Evolutionary conservation across 176 grass and related monocot species (phyloP).

Genomic region (Bothriochloa decipiens): DNA sequence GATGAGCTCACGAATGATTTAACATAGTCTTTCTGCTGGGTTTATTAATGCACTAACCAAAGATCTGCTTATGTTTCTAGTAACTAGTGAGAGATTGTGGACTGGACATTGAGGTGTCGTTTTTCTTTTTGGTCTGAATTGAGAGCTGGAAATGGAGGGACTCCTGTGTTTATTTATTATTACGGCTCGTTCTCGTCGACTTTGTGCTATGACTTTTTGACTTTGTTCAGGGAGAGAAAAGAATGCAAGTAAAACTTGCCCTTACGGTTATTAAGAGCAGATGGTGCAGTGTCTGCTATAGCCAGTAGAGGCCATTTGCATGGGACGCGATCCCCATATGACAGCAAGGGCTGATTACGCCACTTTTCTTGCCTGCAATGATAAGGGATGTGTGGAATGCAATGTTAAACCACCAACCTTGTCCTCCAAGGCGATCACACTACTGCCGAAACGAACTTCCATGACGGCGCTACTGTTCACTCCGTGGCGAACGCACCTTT

Average conservation of each 20-base stretch:
- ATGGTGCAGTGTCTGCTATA: not conserved
- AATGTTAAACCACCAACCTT: too few species aligned
- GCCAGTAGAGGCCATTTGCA: constrained; percentile 7
- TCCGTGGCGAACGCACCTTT: too few species aligned
- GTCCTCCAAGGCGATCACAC: too few species aligned
- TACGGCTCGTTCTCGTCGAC: not conserved
- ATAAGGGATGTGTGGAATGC: too few species aligned
- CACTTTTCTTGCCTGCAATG: not conserved
- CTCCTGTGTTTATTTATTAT: not conserved
- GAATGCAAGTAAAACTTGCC: not conserved
- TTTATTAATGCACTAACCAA: not conserved
- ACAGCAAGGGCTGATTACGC: not conserved
- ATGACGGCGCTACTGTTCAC: too few species aligned
- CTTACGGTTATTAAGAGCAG: not conserved
- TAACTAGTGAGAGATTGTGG: not conserved
- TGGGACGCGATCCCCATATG: constrained; percentile 2
- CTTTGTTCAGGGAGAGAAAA: constrained; percentile 16
- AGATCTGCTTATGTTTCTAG: not conserved
- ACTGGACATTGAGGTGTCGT: not conserved
- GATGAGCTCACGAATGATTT: constrained; percentile 23
- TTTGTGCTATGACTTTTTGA: constrained; percentile 45
- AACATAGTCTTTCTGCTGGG: not conserved
- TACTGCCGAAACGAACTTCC: too few species aligned
- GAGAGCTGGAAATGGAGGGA: not conserved
- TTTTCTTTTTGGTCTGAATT: not conserved